Evolutionary conservation across 1,139 yeast genomes (phyloP).

Genomic region (Diutina siamensis): DNA sequence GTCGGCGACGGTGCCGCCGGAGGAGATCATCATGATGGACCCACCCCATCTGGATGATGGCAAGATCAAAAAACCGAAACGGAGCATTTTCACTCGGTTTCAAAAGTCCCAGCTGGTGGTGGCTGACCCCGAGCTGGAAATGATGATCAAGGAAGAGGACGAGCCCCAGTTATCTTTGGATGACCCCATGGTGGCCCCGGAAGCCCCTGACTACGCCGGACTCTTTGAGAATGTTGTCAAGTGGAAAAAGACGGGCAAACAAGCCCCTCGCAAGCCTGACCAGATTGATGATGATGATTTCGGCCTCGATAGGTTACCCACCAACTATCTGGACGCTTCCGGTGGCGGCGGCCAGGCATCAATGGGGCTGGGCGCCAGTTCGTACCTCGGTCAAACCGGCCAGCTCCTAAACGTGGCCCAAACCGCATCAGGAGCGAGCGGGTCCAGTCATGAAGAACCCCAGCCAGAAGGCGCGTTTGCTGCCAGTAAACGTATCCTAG

Average conservation of each 20-base stretch:
- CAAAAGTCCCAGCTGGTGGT: not conserved
- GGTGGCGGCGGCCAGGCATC: not conserved
- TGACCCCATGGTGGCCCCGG: conserved; percentile 11
- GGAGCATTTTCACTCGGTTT: not conserved
- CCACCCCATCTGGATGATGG: conserved; percentile 17
- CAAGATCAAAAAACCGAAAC: conserved; percentile 23
- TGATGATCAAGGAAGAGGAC: not conserved
- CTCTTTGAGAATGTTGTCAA: conserved; percentile 36
- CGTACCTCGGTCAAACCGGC: not conserved
- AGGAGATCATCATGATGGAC: not conserved
- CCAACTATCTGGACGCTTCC: not conserved
- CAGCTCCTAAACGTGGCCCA: not conserved
- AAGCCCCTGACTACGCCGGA: conserved; percentile 36
- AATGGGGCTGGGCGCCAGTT: not conserved
- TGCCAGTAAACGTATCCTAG: conserved; percentile 31
- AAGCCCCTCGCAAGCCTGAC: not conserved
- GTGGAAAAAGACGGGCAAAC: conserved; percentile 11
- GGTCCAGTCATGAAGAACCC: not conserved
- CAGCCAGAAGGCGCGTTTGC: conserved; percentile 8
- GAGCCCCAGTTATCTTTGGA: not conserved
- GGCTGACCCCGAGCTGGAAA: not conserved
- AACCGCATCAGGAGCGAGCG: not conserved
- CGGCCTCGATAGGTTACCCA: not conserved
- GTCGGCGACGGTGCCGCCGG: not conserved
- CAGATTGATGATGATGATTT: not conserved